A percentile compares a stretch with the other conserved stretches of the same genome.
phyloP scores from a whole-genome alignment of 768 basidiomycete genomes.

The Serpula lacrymans region DNA sequence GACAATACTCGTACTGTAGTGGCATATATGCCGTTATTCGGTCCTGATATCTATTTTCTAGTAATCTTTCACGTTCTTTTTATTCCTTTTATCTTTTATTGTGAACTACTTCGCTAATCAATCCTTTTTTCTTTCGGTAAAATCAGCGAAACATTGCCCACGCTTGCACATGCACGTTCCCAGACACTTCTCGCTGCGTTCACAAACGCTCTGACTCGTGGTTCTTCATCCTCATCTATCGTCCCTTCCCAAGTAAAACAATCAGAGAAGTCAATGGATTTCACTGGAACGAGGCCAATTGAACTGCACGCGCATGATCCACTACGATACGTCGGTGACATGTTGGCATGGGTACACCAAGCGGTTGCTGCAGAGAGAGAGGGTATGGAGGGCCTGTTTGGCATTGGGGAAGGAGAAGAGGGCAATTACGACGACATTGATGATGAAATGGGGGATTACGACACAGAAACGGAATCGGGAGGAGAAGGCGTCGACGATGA shows the following conservation, averaged over 20 bases:
- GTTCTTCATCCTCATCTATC: too few species aligned
- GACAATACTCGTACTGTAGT: background rate
- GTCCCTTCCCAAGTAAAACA: too few species aligned
- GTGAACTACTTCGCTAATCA: constrained; percentile 18
- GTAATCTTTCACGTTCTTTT: constrained; percentile 25
- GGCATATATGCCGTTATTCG: background rate
- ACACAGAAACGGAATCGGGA: too few species aligned
- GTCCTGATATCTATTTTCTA: too few species aligned
- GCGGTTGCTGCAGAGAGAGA: constrained; percentile 93
- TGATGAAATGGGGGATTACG: too few species aligned
- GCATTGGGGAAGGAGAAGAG: constrained; percentile 50
- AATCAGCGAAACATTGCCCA: constrained; percentile 70
- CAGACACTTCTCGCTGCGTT: constrained; percentile 77
- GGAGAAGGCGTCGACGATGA: constrained; percentile 59
- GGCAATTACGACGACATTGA: too few species aligned
- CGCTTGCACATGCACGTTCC: constrained; percentile 81
- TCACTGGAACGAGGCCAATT: constrained; percentile 91
- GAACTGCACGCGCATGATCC: constrained; percentile 99
- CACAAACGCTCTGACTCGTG: constrained; percentile 82
- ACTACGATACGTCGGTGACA: constrained; percentile 93
- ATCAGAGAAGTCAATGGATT: too few species aligned
- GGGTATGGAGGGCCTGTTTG: constrained; percentile 87
- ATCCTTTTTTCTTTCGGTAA: background rate
- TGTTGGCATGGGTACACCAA: constrained; percentile 99
- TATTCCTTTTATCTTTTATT: background rate